Percentiles rank a stretch among this genome's conserved stretches.
phyloP scores from a whole-genome alignment of 2,329 filamentous ascomycete genomes.

The Diaporthe caulivora region DNA sequence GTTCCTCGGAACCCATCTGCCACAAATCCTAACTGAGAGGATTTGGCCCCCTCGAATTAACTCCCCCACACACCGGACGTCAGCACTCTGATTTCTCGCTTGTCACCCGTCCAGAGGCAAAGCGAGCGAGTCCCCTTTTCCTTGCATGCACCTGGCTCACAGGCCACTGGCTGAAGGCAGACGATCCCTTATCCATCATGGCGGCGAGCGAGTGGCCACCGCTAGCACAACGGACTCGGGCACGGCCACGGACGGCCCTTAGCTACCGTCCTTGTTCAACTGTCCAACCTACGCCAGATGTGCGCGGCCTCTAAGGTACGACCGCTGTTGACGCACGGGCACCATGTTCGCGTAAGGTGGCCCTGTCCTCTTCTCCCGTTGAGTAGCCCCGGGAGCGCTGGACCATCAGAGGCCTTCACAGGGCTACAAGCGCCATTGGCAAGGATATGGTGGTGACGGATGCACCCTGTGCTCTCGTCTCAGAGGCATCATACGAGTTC shows the following conservation, averaged over 20 bases:
- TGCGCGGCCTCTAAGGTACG: background rate
- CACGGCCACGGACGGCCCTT: constrained; percentile 4
- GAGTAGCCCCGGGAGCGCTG: constrained; percentile 2
- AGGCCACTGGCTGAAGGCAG: background rate
- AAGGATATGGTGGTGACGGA: background rate
- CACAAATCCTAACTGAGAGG: constrained; percentile 22
- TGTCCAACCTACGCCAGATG: background rate
- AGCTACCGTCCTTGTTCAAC: constrained; percentile 12
- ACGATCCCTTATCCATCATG: constrained; percentile 6
- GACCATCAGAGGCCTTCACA: background rate
- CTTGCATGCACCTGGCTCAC: constrained; percentile 27
- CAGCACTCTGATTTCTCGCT: constrained; percentile 36
- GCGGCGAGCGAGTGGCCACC: constrained; percentile 15
- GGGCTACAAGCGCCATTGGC: constrained; percentile 25
- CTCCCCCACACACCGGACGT: constrained; percentile 34
- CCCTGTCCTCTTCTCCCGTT: constrained; percentile 6
- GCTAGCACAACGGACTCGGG: constrained; percentile 18
- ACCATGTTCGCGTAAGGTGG: constrained; percentile 8
- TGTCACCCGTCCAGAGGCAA: constrained; percentile 24
- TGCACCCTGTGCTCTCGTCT: background rate
- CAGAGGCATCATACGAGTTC: background rate
- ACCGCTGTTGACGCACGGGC: constrained; percentile 5
- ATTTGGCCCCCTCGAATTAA: constrained; percentile 34
- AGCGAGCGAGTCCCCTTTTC: constrained; percentile 24
- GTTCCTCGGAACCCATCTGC: background rate